Conservation (phyloP, 257 asterid genomes). For the Osmanthus fragrans region DNA sequence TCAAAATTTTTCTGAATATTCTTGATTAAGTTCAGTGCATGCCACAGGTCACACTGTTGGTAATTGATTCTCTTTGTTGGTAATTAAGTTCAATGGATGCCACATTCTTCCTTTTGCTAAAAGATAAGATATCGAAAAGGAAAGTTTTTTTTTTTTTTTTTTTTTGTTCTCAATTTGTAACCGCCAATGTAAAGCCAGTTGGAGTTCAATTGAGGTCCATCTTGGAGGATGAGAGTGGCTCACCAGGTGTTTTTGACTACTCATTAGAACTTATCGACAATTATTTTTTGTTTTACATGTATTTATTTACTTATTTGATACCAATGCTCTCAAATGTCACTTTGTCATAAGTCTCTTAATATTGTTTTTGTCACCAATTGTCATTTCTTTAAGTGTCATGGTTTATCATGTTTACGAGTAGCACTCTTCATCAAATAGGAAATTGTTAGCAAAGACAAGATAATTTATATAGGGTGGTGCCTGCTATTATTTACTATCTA, state of each 20-base stretch:
- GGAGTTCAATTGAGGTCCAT: conserved; percentile 49
- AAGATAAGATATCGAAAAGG: too few species aligned
- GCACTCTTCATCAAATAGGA: neutral
- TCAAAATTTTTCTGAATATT: too few species aligned
- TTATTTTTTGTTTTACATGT: conserved; percentile 35
- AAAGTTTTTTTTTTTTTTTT: neutral
- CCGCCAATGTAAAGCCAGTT: conserved; percentile 43
- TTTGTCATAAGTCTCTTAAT: neutral
- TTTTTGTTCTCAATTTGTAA: conserved; percentile 22
- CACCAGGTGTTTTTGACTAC: conserved; percentile 39
- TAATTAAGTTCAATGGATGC: too few species aligned
- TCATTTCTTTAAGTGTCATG: neutral
- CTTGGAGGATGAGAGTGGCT: conserved; percentile 50
- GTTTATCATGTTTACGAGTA: neutral
- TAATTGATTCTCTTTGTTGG: too few species aligned
- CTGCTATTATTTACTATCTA: neutral
- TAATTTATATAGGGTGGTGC: neutral
- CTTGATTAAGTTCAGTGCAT: too few species aligned
- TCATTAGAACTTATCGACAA: conserved; percentile 38
- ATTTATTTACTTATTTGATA: neutral
- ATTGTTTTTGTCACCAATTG: conserved; percentile 6
- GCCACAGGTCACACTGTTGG: too few species aligned
- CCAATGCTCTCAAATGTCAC: neutral
- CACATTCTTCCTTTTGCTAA: too few species aligned
- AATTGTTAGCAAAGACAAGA: neutral